Percentiles rank a stretch among this genome's conserved stretches.
These are phyloP conservation scores for Ogataea minuta DNA, from an alignment of 805 yeast species.

Conservation along the genomic window DNA sequence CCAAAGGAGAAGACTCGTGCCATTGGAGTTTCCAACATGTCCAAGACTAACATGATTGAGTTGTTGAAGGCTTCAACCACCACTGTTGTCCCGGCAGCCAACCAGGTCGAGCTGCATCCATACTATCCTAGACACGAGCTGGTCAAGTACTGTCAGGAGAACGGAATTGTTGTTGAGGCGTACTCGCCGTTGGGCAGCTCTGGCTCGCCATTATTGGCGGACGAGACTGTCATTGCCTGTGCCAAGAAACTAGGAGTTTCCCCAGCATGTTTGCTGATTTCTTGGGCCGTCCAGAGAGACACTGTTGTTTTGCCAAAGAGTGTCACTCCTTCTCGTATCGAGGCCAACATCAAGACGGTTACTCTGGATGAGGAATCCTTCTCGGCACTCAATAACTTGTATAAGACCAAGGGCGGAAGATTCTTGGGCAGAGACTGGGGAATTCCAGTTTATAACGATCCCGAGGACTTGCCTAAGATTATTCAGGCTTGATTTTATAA, in stretches of 20 bases:
- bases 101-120: slow-evolving; percentile 15
- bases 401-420: slow-evolving; percentile 17
- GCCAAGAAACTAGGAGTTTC: slow-evolving; percentile 43
- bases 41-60: slow-evolving; percentile 48
- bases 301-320: slow-evolving; percentile 54
- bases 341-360: slow-evolving; percentile 37
- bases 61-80: slow-evolving; percentile 48
- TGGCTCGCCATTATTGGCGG: slow-evolving; percentile 50
- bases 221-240: slow-evolving; percentile 41
- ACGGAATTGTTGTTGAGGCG: slow-evolving; percentile 64
- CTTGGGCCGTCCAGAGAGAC: slow-evolving; percentile 61
- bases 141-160: slow-evolving; percentile 46
- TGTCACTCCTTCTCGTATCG: slow-evolving; percentile 43
- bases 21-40: slow-evolving; percentile 77
- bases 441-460: slow-evolving; percentile 23
- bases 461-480: slow-evolving; percentile 8
- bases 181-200: slow-evolving; percentile 74
- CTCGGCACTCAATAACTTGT: slow-evolving; percentile 12
- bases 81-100: slow-evolving; percentile 55
- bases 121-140: slow-evolving; percentile 48
- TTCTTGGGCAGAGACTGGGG: slow-evolving; percentile 21
- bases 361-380: slow-evolving; percentile 37
- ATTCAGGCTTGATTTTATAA: not conserved
- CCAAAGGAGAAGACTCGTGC: slow-evolving; percentile 51
- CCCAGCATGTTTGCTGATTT: slow-evolving; percentile 52